Evolutionary conservation across 2,329 filamentous ascomycete species (phyloP).

Genomic region (Fusarium sp.): DNA sequence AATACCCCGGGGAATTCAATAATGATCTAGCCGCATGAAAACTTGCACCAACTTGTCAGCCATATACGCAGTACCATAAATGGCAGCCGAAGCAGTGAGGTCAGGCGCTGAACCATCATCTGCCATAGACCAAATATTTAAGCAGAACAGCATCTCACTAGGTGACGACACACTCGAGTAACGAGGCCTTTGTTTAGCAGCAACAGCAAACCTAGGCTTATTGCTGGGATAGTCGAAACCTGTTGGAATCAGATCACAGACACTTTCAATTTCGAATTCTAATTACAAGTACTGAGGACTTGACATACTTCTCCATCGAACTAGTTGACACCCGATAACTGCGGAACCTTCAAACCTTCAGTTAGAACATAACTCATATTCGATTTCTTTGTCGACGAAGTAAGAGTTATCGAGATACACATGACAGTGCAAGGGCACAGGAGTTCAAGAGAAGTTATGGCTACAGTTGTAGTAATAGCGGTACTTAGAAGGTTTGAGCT

Average conservation of each 20-base stretch:
- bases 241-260: too few species aligned
- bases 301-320: not conserved
- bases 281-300: not conserved
- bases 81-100: not conserved
- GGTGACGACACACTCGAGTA: not conserved
- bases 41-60: accelerated
- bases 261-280: too few species aligned
- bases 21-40: too few species aligned
- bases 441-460: too few species aligned
- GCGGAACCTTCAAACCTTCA: not conserved
- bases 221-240: not conserved
- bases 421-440: too few species aligned
- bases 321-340: not conserved
- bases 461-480: not conserved
- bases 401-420: too few species aligned
- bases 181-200: not conserved
- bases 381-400: not conserved
- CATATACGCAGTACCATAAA: not conserved
- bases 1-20: too few species aligned
- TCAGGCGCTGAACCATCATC: not conserved
- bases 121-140: not conserved
- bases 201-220: not conserved
- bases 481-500: too few species aligned
- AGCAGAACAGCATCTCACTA: not conserved
- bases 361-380: not conserved